Evolutionary conservation across 2,329 filamentous ascomycete species (phyloP), one percentile per base, ranked within the genome.

Genomic region (Cytospora paraplurivora): DNA sequence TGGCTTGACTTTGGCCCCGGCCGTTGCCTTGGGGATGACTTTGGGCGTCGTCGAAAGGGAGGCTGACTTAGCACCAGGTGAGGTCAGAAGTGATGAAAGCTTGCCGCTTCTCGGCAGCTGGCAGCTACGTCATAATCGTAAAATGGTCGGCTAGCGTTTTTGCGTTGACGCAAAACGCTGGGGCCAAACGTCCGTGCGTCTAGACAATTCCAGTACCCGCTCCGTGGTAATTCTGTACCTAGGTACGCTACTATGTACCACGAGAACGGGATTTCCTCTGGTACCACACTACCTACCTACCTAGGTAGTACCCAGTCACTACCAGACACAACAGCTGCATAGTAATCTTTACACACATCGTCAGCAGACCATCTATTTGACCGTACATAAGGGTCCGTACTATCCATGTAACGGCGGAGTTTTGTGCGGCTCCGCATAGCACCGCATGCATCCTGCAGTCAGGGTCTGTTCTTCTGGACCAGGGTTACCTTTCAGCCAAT

Each of bases 61-160:
- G 34, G 32, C 50, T 44, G 50, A 49, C 58, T 60, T 60, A n/a
- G 19, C 51, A 55, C 51, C 53, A 49, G 41, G 59, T 64, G 62
- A 64, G 62, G 62, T 64, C 62, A 64, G 62, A 64, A 64, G 33
- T 62, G 50, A 58, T 37, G 62, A 56, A 62, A 64, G 59, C 62
- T 53, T 64, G 62, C 62, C 62, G 61, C 57, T 44, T 59, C 47
- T 33, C 44, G 27, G 27, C 62, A 56, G 44, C 52, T 56, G 52
- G 62, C 56, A 32, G 35, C 33, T 64, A 64, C 62, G 62, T 64
- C 62, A 64, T 61, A 59, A 56, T 34, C 37, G 44, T 37, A 27
- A 37, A 47, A 55, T 15, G 32, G 51, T 21, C 51, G 27, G 55
- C 49, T 38, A 63, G 62, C 56, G 56, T 50, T 37, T 19, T 15